Conservation (phyloP, 2,329 filamentous ascomycete species). For the Beauveria scarabaeidicola region DNA sequence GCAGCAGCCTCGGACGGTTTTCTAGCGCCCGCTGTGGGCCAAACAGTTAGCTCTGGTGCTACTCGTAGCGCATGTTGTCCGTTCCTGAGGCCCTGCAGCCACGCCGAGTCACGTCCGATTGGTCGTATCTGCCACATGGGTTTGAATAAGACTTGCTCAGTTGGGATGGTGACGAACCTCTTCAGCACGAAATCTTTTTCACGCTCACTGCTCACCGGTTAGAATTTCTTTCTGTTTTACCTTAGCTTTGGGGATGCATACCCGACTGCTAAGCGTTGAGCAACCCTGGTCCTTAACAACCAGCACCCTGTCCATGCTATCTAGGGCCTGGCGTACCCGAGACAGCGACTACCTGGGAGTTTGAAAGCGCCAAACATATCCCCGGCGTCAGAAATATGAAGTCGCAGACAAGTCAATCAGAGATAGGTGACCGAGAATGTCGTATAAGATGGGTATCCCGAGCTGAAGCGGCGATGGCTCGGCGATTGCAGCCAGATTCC, state of each 20-base stretch:
- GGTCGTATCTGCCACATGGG: background rate
- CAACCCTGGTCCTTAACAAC: too few relatives aligned
- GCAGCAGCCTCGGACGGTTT: background rate
- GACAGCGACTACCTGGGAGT: too few relatives aligned
- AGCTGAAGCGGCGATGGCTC: constrained; percentile 3
- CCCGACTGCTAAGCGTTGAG: background rate
- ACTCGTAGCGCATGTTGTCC: background rate
- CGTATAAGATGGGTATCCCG: background rate
- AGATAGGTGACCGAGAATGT: background rate
- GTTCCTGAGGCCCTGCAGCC: background rate
- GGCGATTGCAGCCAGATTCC: constrained; percentile 1
- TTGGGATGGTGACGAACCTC: background rate
- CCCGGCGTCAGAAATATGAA: too few relatives aligned
- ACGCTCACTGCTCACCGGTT: background rate
- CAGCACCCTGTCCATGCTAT: too few relatives aligned
- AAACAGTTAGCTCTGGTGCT: background rate
- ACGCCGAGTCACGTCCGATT: constrained; percentile 1
- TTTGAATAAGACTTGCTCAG: background rate
- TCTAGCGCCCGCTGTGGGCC: constrained; percentile 5
- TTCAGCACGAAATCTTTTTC: background rate
- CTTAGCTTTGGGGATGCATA: background rate
- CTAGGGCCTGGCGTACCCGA: too few relatives aligned
- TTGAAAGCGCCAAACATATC: too few relatives aligned
- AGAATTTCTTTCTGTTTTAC: background rate
- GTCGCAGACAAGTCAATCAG: too few relatives aligned